Evolutionary conservation across 441 rosid species (phyloP), one percentile per base, ranked within the genome.

Genomic region (California macrophylla): DNA sequence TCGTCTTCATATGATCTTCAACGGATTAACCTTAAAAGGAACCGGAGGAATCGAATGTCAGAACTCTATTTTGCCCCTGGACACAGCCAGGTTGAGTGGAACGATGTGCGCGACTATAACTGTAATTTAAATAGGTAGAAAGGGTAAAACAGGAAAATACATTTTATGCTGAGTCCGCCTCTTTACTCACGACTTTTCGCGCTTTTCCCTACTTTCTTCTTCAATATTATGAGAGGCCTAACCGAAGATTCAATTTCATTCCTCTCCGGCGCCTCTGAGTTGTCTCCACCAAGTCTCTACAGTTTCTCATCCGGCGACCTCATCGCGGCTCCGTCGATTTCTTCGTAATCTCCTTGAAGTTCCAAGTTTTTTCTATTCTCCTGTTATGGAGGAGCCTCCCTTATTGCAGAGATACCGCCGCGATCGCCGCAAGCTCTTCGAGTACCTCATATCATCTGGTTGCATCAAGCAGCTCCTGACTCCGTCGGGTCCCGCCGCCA

Each of bases 391-490:
- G 70, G 78, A 72, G 52, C 66, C 80, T 23, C 75, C 84, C 72
- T 79, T 86, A 66, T 61, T 90, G 72, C 79, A 81, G 5, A 88
- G 82, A 36, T 89, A 92, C 88, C 89, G 97, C 74, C 73, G 78
- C 70, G 98, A 94, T 89, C 98, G 98, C 72, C 96, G 93, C 69
- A 88, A 87, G 86, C 90, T 94, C 18, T 29, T 94, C 34, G 87
- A 85, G 79, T 92, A 85, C 76, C 82, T 92, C 64, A 65, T 92
- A 18, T 79, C 96, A 0, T 85, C 97, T 29, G 91, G 87, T 38
- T 78, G 79, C 66, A 78, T 88, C 50, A 85, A 65, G 62, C 90
- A 88, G 80, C 75, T 82, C 72, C 89, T 87, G 66, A 66, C 90
- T 23, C 75, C 87, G 7, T 74, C 93, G n/a, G 91, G 85, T 65